Conservation (phyloP, 768 basidiomycete species). For the Boletus pseudopeckii region DNA sequence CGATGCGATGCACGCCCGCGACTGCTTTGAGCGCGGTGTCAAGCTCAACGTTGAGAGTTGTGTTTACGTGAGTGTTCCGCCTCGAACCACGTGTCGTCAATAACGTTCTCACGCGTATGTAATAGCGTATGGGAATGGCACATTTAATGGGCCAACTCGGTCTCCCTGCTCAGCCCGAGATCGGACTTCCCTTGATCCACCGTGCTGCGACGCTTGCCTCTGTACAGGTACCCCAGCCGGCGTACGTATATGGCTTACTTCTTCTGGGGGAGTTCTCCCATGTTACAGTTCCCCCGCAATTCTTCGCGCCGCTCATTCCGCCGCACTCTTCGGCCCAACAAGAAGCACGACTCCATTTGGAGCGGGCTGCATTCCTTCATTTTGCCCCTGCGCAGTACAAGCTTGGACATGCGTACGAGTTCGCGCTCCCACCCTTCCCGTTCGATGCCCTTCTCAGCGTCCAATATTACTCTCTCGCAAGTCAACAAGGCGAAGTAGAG, state of each 20-base stretch:
- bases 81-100: background rate
- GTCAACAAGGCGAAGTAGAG: constrained; percentile 83
- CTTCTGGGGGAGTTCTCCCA: constrained; percentile 82
- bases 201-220: constrained; percentile 74
- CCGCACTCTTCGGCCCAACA: constrained; percentile 43
- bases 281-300: constrained; percentile 46
- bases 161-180: constrained; percentile 47
- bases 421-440: constrained; percentile 77
- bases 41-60: constrained; percentile 74
- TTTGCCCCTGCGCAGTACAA: constrained; percentile 91
- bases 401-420: constrained; percentile 89
- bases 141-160: constrained; percentile 85
- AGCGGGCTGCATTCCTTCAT: constrained; percentile 80
- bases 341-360: constrained; percentile 75
- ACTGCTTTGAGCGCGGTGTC: constrained; percentile 84
- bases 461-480: constrained; percentile 83
- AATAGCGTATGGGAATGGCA: constrained; percentile 89
- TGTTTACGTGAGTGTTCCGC: constrained; percentile 57
- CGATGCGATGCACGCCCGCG: constrained; percentile 67
- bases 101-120: constrained; percentile 7
- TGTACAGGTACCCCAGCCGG: constrained; percentile 78
- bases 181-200: constrained; percentile 69
- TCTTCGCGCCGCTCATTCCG: constrained; percentile 55
- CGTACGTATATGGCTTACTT: constrained; percentile 85
- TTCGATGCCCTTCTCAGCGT: constrained; percentile 90